phyloP scores from a whole-genome alignment of 768 basidiomycete species.

The Collybia sordida region DNA sequence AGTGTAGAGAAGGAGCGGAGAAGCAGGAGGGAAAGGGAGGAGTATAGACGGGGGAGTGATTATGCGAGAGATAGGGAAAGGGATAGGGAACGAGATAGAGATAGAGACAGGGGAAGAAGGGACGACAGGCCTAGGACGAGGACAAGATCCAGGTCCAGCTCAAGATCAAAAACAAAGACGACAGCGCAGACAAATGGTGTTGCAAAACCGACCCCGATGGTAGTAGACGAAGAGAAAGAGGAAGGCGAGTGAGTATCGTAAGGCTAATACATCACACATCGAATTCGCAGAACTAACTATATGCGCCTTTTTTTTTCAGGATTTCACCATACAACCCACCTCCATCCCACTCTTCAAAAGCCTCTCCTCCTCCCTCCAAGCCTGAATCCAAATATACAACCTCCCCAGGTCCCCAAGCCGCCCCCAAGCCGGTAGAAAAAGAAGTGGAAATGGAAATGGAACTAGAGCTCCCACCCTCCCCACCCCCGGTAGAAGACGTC shows the following conservation, averaged over 20 bases:
- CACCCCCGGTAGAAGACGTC: slow-evolving; percentile 59
- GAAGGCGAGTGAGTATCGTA: slow-evolving; percentile 90
- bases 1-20: slow-evolving; percentile 30
- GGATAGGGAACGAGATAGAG: slow-evolving; percentile 16
- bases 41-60: slow-evolving; percentile 29
- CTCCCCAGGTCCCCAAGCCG: no score
- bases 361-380: no score
- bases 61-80: slow-evolving; percentile 34
- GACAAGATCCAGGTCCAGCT: slow-evolving; percentile 14
- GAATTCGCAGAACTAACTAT: background rate
- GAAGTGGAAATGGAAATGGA: slow-evolving; percentile 49
- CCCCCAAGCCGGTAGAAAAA: slow-evolving; percentile 25
- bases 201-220: slow-evolving; percentile 9
- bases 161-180: slow-evolving; percentile 8
- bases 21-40: slow-evolving; percentile 32
- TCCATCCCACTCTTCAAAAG: slow-evolving; percentile 13
- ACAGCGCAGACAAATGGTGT: background rate
- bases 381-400: no score
- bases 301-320: slow-evolving; percentile 33
- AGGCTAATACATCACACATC: slow-evolving; percentile 5
- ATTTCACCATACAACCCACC: slow-evolving; percentile 54
- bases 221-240: slow-evolving; percentile 66
- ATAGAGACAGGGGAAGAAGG: slow-evolving; percentile 16
- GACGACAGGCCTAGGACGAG: slow-evolving; percentile 22
- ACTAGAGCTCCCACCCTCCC: slow-evolving; percentile 50